Base-by-base conservation (phyloP, 805 yeast species). In the Cyberlindnera mississippiensis region DNA sequence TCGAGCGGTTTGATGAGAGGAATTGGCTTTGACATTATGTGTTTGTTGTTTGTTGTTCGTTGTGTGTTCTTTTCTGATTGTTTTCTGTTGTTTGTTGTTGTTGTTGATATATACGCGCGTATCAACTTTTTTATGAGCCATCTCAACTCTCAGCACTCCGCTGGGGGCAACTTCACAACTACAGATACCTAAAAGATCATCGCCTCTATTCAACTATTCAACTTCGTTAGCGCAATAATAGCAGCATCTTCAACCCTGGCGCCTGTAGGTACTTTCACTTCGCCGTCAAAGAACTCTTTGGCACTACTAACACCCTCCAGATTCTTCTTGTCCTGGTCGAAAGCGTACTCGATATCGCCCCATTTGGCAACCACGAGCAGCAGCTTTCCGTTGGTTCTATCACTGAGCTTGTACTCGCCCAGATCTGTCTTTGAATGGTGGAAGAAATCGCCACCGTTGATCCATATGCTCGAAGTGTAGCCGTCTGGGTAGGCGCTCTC, bases 221-320 rank as follows among this genome's bases (percentile, higher is more conserved):
- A 33, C 42, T 42, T 41, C 0, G 87, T 60, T 35, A 83, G 60
- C 0, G 81, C 73, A 9, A 84, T 76, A 62, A 82, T 55, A 1
- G 80, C 71, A 4, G 81, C 83, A 60, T 88, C 96, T 54, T 86
- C 95, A 2, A 82, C 69, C 44, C 84, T 67, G 1, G 76, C 71
- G 0, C 82, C 76, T 1, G 64, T 59, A 1, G 85, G 82, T 7
- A 83, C 71, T 6, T 55, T 55, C 18, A 78, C 37, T 41, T 72
- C 67, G 3, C 82, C 80, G 60, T 88, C 96, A 59, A 88, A 83
- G 67, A 88, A 72, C 46, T 80, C 82, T 12, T 71, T 63, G 2
- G 82, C 78, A 32, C 67, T 68, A 0, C 68, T 68, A 8, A 82
- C 75, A 2, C 75, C 80, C 40, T 70, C 77, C 35, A 84, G 64